A percentile compares a stretch with the other conserved stretches of the same genome.
These are phyloP conservation scores for Leptographium galeiforme DNA, from an alignment of 2,329 filamentous ascomycete species.

Conservation along the genomic window DNA sequence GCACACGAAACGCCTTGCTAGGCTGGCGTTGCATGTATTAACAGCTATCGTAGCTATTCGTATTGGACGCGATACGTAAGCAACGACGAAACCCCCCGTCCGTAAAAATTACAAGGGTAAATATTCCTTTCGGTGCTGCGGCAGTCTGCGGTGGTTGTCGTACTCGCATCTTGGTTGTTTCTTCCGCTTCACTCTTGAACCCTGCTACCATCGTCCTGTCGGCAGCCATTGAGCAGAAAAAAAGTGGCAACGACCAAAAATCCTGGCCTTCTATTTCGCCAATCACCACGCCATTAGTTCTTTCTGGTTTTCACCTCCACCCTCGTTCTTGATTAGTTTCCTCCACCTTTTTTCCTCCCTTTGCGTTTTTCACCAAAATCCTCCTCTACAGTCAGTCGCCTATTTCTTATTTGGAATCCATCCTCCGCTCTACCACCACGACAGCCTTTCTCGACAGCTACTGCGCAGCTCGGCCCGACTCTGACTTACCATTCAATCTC, in stretches of 20 bases:
- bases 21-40: too few species aligned
- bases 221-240: not conserved
- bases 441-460: not conserved
- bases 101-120: too few species aligned
- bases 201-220: not conserved
- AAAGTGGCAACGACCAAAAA: conserved; percentile 1
- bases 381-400: not conserved
- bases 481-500: not conserved
- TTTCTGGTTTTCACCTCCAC: conserved; percentile 2
- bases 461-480: not conserved
- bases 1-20: too few species aligned
- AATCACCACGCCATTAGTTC: conserved; percentile 1
- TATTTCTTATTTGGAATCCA: not conserved
- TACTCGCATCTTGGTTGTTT: not conserved
- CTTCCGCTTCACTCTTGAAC: not conserved
- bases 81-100: too few species aligned
- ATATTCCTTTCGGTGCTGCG: too few species aligned
- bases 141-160: too few species aligned
- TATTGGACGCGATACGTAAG: too few species aligned
- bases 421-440: not conserved
- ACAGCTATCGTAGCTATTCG: too few species aligned
- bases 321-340: not conserved
- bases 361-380: not conserved
- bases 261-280: conserved; percentile 1
- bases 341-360: not conserved